Conservation (phyloP, 805 yeast species). For the Saccharomycopsis lassenensis region DNA sequence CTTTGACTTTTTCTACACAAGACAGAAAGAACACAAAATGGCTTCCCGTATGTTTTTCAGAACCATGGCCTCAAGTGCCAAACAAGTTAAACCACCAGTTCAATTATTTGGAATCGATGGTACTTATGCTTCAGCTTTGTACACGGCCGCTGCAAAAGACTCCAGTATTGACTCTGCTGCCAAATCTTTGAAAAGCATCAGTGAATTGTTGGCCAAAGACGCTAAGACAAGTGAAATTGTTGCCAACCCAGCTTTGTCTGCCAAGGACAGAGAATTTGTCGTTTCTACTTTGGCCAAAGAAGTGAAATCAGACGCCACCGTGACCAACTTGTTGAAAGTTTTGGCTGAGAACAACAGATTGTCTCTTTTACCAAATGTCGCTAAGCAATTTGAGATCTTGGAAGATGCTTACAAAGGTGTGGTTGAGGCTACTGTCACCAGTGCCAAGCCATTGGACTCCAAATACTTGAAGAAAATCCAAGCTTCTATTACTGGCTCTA, state of each 20-base stretch:
- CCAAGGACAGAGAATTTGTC: constrained; percentile 61
- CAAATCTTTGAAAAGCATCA: constrained; percentile 50
- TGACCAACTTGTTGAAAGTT: constrained; percentile 69
- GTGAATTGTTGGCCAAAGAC: constrained; percentile 48
- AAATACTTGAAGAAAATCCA: constrained; percentile 70
- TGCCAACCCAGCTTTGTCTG: constrained; percentile 73
- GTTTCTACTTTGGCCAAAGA: constrained; percentile 43
- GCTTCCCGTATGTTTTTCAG: constrained; percentile 59
- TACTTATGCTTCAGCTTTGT: constrained; percentile 91
- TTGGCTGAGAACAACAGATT: constrained; percentile 94
- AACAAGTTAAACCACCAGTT: constrained; percentile 70
- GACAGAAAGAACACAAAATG: too few relatives aligned
- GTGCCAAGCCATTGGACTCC: constrained; percentile 75
- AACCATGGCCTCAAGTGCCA: constrained; percentile 62
- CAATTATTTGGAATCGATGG: constrained; percentile 94
- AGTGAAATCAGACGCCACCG: constrained; percentile 53
- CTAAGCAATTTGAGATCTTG: constrained; percentile 61
- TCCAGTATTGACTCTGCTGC: constrained; percentile 64
- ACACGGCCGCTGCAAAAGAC: constrained; percentile 80
- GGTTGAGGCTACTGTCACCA: constrained; percentile 86
- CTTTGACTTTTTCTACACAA: too few relatives aligned
- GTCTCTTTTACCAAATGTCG: constrained; percentile 51
- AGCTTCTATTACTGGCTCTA: constrained; percentile 64
- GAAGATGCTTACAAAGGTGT: constrained; percentile 86
- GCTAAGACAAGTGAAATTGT: constrained; percentile 50